Evolutionary conservation across 2,329 filamentous ascomycete genomes (phyloP).

Genomic region (Tolypocladium cylindrosporum): DNA sequence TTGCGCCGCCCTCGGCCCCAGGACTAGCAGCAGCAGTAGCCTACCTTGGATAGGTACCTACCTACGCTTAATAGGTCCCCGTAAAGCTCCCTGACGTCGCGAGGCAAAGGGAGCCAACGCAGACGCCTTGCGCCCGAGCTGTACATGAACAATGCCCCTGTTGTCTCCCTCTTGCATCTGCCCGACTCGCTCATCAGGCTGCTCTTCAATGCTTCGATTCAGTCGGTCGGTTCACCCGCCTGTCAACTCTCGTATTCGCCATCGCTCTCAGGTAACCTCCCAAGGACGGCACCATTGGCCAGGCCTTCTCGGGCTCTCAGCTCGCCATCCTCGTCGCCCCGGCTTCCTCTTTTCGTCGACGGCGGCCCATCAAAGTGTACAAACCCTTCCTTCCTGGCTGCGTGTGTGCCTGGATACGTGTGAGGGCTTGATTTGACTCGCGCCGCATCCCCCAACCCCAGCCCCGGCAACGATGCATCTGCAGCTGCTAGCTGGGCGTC

Average conservation of each 20-base stretch:
- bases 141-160: background rate
- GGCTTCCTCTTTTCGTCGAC: background rate
- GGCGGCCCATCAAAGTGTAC: background rate
- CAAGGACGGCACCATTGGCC: background rate
- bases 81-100: background rate
- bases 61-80: background rate
- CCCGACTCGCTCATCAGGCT: background rate
- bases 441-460: background rate
- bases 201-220: background rate
- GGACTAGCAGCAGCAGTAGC: background rate
- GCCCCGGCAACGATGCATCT: background rate
- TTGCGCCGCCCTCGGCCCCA: background rate
- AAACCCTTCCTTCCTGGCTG: background rate
- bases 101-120: background rate
- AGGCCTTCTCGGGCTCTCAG: background rate
- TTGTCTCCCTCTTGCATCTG: background rate
- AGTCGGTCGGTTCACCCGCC: background rate
- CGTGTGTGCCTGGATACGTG: slow-evolving; percentile 1
- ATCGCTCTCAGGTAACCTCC: too few relatives aligned
- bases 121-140: background rate
- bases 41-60: background rate
- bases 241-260: background rate
- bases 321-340: background rate
- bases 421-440: slow-evolving; percentile 3
- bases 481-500: background rate